These are phyloP conservation scores for Apostasia shenzhenica DNA, from an alignment of 106 monocot genomes.

Conservation along the genomic window DNA sequence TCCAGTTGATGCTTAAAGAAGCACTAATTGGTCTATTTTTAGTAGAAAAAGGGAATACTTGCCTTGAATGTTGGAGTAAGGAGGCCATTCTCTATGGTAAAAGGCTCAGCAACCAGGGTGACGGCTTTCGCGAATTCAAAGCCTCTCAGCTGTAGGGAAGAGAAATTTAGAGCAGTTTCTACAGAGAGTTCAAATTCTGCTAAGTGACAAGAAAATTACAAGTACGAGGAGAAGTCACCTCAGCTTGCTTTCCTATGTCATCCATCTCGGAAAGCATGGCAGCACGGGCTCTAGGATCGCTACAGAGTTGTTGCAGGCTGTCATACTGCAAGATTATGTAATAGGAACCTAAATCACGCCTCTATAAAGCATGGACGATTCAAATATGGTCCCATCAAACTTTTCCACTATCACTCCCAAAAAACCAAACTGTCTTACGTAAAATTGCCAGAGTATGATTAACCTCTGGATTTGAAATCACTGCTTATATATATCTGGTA, in stretches of 20 bases:
- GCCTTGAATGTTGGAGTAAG: conserved; percentile 95
- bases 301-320: conserved; percentile 57
- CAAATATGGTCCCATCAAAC: no score
- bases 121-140: conserved; percentile 95
- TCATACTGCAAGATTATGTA: conserved; percentile 44
- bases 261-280: conserved; percentile 92
- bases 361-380: no score
- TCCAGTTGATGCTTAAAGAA: not conserved
- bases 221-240: conserved; percentile 30
- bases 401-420: no score
- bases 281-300: conserved; percentile 57
- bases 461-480: no score
- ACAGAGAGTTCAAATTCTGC: not conserved
- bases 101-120: conserved; percentile 66
- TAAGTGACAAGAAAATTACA: not conserved
- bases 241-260: conserved; percentile 70
- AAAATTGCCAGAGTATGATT: no score
- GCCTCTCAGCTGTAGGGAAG: conserved; percentile 61
- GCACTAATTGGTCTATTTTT: not conserved
- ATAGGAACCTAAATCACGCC: no score
- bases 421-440: no score
- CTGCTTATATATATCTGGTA: no score
- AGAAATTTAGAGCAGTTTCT: not conserved
- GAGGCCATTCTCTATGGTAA: conserved; percentile 88
- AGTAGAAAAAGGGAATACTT: not conserved